Evolutionary conservation across 257 asterid species (phyloP).

Genomic region (Solanum megistacrolobum): DNA sequence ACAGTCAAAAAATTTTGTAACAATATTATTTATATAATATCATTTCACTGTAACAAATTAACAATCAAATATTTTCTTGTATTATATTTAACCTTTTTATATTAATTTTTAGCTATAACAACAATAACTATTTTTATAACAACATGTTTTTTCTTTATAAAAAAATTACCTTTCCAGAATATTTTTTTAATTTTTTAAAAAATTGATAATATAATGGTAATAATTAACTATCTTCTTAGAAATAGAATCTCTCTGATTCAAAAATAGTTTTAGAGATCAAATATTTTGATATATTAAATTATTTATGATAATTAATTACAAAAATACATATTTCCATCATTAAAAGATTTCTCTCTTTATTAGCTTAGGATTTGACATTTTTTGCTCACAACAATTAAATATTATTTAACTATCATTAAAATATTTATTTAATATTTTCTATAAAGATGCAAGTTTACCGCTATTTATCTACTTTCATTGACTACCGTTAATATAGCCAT

Average conservation of each 20-base stretch:
- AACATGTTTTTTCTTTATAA: neutral
- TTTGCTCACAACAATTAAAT: no score
- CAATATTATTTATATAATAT: no score
- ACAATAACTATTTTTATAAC: neutral
- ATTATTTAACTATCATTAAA: neutral
- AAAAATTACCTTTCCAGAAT: neutral
- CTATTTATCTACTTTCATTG: neutral
- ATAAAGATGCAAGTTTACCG: neutral
- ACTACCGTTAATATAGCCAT: neutral
- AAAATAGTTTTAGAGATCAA: neutral
- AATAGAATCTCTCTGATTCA: neutral
- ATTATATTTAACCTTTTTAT: neutral
- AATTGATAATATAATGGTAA: neutral
- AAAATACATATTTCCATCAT: neutral
- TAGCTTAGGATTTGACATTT: neutral
- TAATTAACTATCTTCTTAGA: neutral
- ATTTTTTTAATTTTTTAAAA: no score
- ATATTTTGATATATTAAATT: neutral
- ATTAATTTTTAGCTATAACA: neutral
- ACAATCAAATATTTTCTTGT: neutral
- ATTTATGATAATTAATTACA: neutral
- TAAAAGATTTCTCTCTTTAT: neutral
- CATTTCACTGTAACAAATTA: neutral
- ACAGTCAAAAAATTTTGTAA: fast-evolving
- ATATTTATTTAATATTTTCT: neutral